These are phyloP conservation scores for Dothidotthia symphoricarpi DNA, from an alignment of 2,329 filamentous ascomycete genomes.

Conservation along the genomic window DNA sequence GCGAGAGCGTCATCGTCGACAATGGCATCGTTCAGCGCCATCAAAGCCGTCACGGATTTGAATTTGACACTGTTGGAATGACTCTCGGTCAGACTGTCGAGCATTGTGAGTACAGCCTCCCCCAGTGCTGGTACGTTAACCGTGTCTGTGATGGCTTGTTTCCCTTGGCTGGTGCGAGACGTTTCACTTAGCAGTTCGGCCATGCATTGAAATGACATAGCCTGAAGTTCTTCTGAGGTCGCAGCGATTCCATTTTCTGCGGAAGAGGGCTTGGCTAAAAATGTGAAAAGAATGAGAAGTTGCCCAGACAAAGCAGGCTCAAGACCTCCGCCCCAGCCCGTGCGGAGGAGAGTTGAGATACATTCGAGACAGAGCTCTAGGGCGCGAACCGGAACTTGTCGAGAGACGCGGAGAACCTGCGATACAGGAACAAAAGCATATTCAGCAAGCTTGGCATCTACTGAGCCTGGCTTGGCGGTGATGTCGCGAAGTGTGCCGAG, in stretches of 20 bases:
- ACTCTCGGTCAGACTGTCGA: slow-evolving; percentile 69
- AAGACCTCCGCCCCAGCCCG: slow-evolving; percentile 76
- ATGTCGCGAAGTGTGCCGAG: slow-evolving; percentile 42
- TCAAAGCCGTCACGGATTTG: slow-evolving; percentile 65
- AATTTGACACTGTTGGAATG: slow-evolving; percentile 67
- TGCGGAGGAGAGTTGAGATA: slow-evolving; percentile 67
- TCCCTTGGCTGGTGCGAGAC: slow-evolving; percentile 49
- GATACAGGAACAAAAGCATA: slow-evolving; percentile 94
- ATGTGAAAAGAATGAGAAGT: slow-evolving; percentile 78
- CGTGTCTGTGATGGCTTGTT: slow-evolving; percentile 53
- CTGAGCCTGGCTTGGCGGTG: slow-evolving; percentile 34
- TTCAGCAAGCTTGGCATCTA: slow-evolving; percentile 84
- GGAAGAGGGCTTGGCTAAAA: slow-evolving; percentile 72
- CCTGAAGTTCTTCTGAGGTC: slow-evolving; percentile 70
- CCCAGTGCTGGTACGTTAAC: slow-evolving; percentile 74
- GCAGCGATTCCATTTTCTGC: slow-evolving; percentile 48
- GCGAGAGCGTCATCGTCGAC: slow-evolving; percentile 73
- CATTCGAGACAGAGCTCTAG: slow-evolving; percentile 77
- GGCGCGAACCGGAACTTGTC: slow-evolving; percentile 66
- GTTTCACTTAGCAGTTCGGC: slow-evolving; percentile 63
- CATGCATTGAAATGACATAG: slow-evolving; percentile 70
- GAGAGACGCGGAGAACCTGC: slow-evolving; percentile 75
- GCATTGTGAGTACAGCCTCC: slow-evolving; percentile 74
- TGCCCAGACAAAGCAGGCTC: slow-evolving; percentile 74
- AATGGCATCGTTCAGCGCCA: slow-evolving; percentile 62